Evolutionary conservation across 768 basidiomycete genomes (phyloP).

Genomic region (Daedaleopsis nitida): DNA sequence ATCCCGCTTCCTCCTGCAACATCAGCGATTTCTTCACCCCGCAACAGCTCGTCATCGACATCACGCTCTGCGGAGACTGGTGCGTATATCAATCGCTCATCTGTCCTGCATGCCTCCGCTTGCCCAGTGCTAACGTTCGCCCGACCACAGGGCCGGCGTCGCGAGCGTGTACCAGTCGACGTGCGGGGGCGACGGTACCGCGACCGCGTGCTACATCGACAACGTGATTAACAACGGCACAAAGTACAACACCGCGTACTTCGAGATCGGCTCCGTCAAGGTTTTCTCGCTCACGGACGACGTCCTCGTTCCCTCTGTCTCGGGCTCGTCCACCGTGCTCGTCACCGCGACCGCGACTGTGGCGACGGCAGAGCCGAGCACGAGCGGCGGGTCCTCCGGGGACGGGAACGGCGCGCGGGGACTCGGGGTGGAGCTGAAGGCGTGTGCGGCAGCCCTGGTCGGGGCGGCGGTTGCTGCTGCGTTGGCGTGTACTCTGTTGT

Average conservation of each 20-base stretch:
- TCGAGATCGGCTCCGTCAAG: conserved; percentile 62
- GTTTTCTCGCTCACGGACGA: conserved; percentile 43
- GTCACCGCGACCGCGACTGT: conserved; percentile 13
- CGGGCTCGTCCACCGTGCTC: conserved; percentile 9
- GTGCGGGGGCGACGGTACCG: conserved; percentile 40
- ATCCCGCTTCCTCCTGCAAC: conserved; percentile 43
- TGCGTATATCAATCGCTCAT: conserved; percentile 24
- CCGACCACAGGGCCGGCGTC: conserved; percentile 50
- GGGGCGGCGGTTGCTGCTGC: conserved; percentile 8
- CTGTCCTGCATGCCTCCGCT: background rate
- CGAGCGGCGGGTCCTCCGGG: background rate
- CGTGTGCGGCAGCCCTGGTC: conserved; percentile 1
- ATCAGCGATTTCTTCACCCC: conserved; percentile 47
- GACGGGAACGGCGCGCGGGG: background rate
- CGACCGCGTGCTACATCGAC: conserved; percentile 49
- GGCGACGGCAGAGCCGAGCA: conserved; percentile 1
- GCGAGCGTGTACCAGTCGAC: conserved; percentile 45
- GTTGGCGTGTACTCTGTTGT: conserved; percentile 11
- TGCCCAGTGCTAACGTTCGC: background rate
- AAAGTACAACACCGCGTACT: conserved; percentile 53
- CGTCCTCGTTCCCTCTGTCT: conserved; percentile 9
- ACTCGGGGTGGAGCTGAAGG: background rate
- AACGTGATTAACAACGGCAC: conserved; percentile 50
- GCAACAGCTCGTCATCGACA: conserved; percentile 58
- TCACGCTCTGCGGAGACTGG: conserved; percentile 59